These are phyloP conservation scores for Trichoderma erinaceum DNA, from an alignment of 495 filamentous ascomycete genomes.

Conservation along the genomic window DNA sequence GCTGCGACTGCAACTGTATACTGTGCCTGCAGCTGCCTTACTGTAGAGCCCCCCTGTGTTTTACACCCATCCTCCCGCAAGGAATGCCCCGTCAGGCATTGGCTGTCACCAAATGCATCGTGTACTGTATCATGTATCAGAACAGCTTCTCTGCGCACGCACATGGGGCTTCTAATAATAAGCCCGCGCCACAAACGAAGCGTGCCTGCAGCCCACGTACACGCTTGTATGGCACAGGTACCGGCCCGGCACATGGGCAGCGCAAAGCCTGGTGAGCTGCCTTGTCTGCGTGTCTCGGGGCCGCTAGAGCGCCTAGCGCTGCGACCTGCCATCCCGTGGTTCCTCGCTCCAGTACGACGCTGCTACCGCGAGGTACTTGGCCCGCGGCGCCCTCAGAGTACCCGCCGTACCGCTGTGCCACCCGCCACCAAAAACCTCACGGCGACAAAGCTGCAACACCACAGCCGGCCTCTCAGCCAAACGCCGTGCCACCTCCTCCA, in stretches of 20 bases:
- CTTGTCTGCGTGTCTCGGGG: neutral
- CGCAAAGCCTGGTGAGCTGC: too few species aligned
- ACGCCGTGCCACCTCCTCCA: constrained; percentile 10
- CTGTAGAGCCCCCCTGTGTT: too few species aligned
- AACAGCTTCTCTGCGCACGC: neutral
- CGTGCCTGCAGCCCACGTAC: neutral
- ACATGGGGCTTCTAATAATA: neutral
- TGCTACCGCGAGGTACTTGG: too few species aligned
- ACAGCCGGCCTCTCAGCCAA: neutral
- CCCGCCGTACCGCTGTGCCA: constrained; percentile 7
- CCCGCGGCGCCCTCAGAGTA: neutral
- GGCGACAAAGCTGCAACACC: neutral
- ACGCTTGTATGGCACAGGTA: neutral
- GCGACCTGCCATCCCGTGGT: neutral
- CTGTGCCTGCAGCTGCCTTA: too few species aligned
- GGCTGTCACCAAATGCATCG: too few species aligned
- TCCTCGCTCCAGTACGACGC: too few species aligned
- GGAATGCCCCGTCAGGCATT: too few species aligned
- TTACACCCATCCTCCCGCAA: too few species aligned
- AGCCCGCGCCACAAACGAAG: neutral
- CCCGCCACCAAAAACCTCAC: constrained; percentile 9
- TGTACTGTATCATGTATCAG: too few species aligned
- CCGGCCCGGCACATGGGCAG: neutral
- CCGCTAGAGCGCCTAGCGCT: neutral
- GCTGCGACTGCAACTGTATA: too few species aligned